A percentile compares a stretch with the other conserved stretches of the same genome.
Conservation (phyloP, 495 filamentous ascomycete species). For the Penicillium longicatenatum region DNA sequence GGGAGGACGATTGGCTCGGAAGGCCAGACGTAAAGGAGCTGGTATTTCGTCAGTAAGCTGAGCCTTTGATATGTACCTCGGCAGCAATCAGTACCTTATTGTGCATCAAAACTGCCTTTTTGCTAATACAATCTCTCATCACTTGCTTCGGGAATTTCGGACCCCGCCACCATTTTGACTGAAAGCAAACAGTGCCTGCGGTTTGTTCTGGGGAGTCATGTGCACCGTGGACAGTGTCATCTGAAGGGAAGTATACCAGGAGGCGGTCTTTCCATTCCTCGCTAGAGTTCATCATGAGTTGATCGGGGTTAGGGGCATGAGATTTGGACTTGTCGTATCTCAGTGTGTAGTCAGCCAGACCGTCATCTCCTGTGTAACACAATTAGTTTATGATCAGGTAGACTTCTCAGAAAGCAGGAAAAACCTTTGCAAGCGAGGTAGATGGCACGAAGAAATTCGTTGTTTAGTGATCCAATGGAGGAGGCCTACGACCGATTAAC, state of each 20-base stretch:
- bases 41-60: conserved; percentile 2
- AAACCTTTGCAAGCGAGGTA: conserved; percentile 77
- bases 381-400: conserved; percentile 2
- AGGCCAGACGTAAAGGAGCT: conserved; percentile 68
- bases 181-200: conserved; percentile 82
- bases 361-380: conserved; percentile 55
- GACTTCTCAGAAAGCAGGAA: neutral
- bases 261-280: conserved; percentile 55
- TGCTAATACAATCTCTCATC: conserved; percentile 73
- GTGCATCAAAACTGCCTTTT: conserved; percentile 77
- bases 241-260: conserved; percentile 81
- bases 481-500: conserved; percentile 55
- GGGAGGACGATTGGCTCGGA: conserved; percentile 33
- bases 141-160: conserved; percentile 67
- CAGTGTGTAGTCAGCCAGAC: conserved; percentile 55
- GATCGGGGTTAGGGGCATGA: conserved; percentile 14
- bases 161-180: conserved; percentile 65
- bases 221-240: conserved; percentile 66
- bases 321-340: conserved; percentile 38
- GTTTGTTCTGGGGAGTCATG: conserved; percentile 53
- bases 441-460: conserved; percentile 65
- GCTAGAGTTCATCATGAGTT: conserved; percentile 19
- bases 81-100: conserved; percentile 59
- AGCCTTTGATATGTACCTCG: neutral
- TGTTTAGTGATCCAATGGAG: conserved; percentile 75